Base-by-base conservation (phyloP, 2,329 filamentous ascomycete genomes). In the Aspergillus arachidicola region DNA sequence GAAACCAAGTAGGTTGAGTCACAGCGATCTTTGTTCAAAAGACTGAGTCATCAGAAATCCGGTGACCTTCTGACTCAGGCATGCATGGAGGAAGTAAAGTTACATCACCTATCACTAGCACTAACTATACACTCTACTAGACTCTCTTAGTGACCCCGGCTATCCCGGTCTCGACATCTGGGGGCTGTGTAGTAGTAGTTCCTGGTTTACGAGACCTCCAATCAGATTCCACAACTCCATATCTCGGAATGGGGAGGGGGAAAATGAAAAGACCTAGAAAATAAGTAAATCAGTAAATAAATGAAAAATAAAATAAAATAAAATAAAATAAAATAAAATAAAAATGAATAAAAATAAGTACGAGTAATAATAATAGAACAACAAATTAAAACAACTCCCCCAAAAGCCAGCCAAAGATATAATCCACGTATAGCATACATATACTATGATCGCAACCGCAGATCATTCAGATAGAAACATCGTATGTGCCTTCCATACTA, bases 41-140 rank as follows among this genome's bases (percentile, higher is more conserved):
- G 10, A 55, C 32, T 55, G 51, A 55, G 32, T 55, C 51, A 55
- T 55, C 32, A 55, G 21, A 16, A 28, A 38, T 41, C 32, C 51
- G 26, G 9, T 55, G 51, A 55, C 32, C 32, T 55, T 55, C 51
- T 55, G 51, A 55, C 51, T 55, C 51, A 55, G 51, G 51, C 51
- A 55, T 55, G 51, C 32, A 55, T 51, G 28, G 32, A 55, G 32
- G 14, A 16, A 12, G 45, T 48, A 23, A 23, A 55, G 21, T 55
- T 55, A 6, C 30, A 32, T 23, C 23, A 26, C 45, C 12, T 28
- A 28, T 26, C 7, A 14, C 34, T 41, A 19, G 38, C 16, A 41
- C 38, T 36, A 36, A 36, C 34, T 41, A 9, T 41, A n/a, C 46
- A 50, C 46, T 32, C 34, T 51, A 51, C 19, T 21, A n/a, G 30